Evolutionary conservation across 2,329 filamentous ascomycete genomes (phyloP).

Genomic region (Aspergillus latus): DNA sequence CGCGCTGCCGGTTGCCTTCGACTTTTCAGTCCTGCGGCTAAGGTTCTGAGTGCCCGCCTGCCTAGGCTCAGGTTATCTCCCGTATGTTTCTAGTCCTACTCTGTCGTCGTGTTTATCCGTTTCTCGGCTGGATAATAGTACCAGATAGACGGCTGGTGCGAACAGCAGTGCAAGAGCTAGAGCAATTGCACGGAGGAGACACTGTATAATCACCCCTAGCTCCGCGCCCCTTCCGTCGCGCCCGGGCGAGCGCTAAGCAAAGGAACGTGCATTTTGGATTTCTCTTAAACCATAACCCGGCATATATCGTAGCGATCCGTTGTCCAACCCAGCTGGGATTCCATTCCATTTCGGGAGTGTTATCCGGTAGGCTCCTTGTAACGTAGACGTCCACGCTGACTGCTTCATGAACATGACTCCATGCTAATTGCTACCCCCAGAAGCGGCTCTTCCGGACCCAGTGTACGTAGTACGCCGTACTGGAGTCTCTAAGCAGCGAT

Average conservation of each 20-base stretch:
- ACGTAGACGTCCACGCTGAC: neutral
- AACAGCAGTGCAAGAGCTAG: neutral
- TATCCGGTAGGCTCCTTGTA: neutral
- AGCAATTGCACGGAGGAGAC: too few species aligned
- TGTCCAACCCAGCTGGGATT: neutral
- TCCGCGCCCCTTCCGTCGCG: constrained; percentile 9
- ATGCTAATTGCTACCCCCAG: constrained; percentile 2
- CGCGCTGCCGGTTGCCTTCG: constrained; percentile 17
- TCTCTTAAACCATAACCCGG: neutral
- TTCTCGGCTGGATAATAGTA: neutral
- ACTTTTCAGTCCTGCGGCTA: neutral
- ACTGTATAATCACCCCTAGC: neutral
- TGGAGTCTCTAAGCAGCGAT: neutral
- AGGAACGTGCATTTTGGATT: neutral
- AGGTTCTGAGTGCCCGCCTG: neutral
- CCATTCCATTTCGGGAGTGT: too few species aligned
- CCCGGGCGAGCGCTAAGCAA: neutral
- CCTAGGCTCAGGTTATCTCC: constrained; percentile 22
- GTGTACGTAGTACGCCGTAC: neutral
- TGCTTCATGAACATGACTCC: neutral
- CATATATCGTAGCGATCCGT: constrained; percentile 5
- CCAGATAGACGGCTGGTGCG: neutral
- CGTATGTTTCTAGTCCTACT: constrained; percentile 12
- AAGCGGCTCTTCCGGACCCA: constrained; percentile 21
- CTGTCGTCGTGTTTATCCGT: neutral